Evolutionary conservation across 495 filamentous ascomycete genomes (phyloP), one percentile per base, ranked within the genome.

Genomic region (Talaromyces ruber): DNA sequence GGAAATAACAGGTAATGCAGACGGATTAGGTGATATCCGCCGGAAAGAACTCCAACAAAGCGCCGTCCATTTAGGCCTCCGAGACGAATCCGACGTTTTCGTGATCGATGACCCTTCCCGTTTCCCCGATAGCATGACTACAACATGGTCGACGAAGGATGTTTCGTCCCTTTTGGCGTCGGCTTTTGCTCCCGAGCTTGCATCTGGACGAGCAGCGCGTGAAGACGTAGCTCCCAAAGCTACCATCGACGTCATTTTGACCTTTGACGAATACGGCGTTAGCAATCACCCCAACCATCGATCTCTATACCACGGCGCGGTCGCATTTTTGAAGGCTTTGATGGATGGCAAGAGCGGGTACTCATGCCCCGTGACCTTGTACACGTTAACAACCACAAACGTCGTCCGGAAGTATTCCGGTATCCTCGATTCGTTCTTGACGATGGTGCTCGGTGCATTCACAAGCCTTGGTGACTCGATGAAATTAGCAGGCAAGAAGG

Each of bases 281-380:
- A 95, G 90, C 60, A 80, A 81, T 43, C 94, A 98, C 72, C 88
- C 90, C 12, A 98, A 98, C 74, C 94, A 98, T 74, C 89, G 89
- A 51, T 89, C 89, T 3, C 83, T 96, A 0, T 91, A 91, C 69
- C 81, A 90, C 66, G 94, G 93, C 47, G 91, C 92, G 8, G 75
- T 81, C n/a, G 69, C 80, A 29, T 98, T 93, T 71, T 72, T 88
- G 26, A 77, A 74, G n/a, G 65, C 70, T 14, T 76, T 92, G 11
- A 84, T 85, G 76, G 82, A 81, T 21, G 80, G 79, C 25, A 84
- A 84, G 67, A 69, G 77, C 12, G 89, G 88, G 0, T 93, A 87
- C 78, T 72, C 80, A 4, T 82, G 84, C 62, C 91, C 92, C 0
- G 85, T 96, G 1, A 84, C 89, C 28, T 72, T 97, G 0, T 98